Evolutionary conservation across 2,329 filamentous ascomycete genomes (phyloP).

Genomic region (Fusarium musae): DNA sequence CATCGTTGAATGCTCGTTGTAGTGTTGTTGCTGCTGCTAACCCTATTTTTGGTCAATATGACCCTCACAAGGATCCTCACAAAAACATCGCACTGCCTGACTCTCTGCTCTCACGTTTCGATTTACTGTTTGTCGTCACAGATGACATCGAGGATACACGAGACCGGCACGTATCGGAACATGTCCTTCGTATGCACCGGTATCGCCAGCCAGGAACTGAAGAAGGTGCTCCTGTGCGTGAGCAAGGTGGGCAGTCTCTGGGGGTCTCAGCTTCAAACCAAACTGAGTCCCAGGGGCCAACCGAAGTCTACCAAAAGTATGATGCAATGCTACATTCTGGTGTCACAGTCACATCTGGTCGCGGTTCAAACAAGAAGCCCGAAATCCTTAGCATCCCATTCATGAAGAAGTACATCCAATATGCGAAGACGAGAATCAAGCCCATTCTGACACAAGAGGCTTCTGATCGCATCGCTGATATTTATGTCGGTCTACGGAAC

Average conservation of each 20-base stretch:
- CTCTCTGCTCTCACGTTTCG: slow-evolving; percentile 96
- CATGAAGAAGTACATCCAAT: slow-evolving; percentile 99
- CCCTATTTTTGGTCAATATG: slow-evolving; percentile 97
- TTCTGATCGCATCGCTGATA: slow-evolving; percentile 88
- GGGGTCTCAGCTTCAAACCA: slow-evolving; percentile 88
- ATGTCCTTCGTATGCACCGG: slow-evolving; percentile 95
- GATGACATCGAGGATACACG: slow-evolving; percentile 96
- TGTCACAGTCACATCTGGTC: slow-evolving; percentile 79
- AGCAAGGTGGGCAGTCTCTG: slow-evolving; percentile 84
- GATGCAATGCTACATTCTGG: slow-evolving; percentile 96
- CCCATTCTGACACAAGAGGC: slow-evolving; percentile 91
- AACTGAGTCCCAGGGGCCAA: slow-evolving; percentile 76
- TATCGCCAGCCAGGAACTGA: slow-evolving; percentile 93
- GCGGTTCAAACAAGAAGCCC: slow-evolving; percentile 78
- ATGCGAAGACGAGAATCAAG: slow-evolving; percentile 91
- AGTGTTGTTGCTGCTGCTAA: slow-evolving; percentile 97
- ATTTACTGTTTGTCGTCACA: slow-evolving; percentile 96
- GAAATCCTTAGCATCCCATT: slow-evolving; percentile 96
- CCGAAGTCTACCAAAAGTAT: slow-evolving; percentile 95
- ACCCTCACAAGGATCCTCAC: slow-evolving; percentile 97
- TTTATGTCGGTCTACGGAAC: slow-evolving; percentile 92
- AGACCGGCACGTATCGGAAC: slow-evolving; percentile 92
- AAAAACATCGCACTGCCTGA: slow-evolving; percentile 98
- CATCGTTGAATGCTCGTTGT: slow-evolving; percentile 94
- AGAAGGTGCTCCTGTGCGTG: slow-evolving; percentile 92